Percentiles rank a stretch among this genome's conserved stretches.
These are phyloP conservation scores for Septoria petroselini DNA, from an alignment of 2,329 filamentous ascomycete species.

Conservation along the genomic window DNA sequence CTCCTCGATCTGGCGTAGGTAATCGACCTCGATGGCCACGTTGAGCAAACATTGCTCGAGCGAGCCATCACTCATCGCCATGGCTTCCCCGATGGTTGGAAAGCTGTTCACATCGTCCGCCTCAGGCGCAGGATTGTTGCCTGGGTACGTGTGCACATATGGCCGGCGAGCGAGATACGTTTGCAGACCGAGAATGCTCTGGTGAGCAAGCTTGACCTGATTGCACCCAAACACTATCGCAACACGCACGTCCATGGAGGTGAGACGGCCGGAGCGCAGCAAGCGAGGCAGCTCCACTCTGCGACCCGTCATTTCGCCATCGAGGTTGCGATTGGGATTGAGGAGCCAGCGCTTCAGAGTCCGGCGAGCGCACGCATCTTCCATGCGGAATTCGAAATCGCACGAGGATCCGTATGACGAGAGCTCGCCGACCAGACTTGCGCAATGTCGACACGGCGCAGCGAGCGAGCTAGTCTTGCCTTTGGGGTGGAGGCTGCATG, in stretches of 20 bases:
- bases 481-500: too few species aligned
- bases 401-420: too few species aligned
- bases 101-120: background rate
- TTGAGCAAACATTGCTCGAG: background rate
- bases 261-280: background rate
- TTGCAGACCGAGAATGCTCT: too few species aligned
- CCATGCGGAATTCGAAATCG: background rate
- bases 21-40: background rate
- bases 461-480: too few species aligned
- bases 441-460: too few species aligned
- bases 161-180: background rate
- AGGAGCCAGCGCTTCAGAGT: slow-evolving; percentile 2
- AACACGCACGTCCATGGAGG: background rate
- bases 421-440: too few species aligned
- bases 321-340: background rate
- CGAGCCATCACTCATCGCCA: background rate
- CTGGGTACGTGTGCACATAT: too few species aligned
- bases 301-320: background rate
- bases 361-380: background rate
- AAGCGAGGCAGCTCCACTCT: background rate
- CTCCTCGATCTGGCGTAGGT: background rate
- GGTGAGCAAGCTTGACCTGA: too few species aligned
- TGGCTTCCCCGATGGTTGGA: background rate
- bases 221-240: background rate
- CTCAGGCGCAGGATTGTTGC: background rate